These are phyloP conservation scores for Penicillium mononematosum DNA, from an alignment of 495 filamentous ascomycete genomes.

Conservation along the genomic window DNA sequence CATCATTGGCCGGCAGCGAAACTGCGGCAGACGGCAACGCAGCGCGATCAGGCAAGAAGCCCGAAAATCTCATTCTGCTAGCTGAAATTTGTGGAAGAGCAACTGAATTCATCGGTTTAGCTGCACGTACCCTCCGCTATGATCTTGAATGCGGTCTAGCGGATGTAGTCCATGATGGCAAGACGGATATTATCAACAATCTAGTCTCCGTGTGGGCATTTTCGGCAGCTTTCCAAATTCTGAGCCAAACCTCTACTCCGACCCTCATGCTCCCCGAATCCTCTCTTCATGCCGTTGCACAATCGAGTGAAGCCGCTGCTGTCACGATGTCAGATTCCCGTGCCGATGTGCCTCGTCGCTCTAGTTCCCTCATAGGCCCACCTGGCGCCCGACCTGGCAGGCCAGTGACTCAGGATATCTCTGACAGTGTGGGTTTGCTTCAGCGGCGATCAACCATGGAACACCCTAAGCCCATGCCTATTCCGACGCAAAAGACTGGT, in stretches of 20 bases:
- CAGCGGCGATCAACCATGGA: conserved; percentile 32
- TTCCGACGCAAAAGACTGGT: conserved; percentile 54
- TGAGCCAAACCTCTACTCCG: conserved; percentile 72
- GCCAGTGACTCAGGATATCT: conserved; percentile 36
- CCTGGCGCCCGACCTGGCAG: conserved; percentile 24
- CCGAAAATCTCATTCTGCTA: conserved; percentile 72
- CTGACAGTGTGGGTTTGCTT: conserved; percentile 21
- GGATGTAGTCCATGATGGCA: conserved; percentile 35
- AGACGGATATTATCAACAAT: conserved; percentile 67
- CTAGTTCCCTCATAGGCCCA: conserved; percentile 41
- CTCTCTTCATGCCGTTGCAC: conserved; percentile 39
- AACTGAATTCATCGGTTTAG: conserved; percentile 75
- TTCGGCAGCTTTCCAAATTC: conserved; percentile 71
- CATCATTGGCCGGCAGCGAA: conserved; percentile 30
- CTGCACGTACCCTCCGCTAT: conserved; percentile 71
- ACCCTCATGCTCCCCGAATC: conserved; percentile 64
- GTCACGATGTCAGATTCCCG: conserved; percentile 40
- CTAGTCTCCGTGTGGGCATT: conserved; percentile 84
- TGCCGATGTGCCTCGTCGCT: conserved; percentile 42
- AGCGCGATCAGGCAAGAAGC: conserved; percentile 44
- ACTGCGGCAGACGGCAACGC: conserved; percentile 14
- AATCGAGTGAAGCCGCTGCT: conserved; percentile 28
- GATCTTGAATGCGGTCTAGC: conserved; percentile 56
- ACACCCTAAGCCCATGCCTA: conserved; percentile 28
- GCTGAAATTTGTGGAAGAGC: conserved; percentile 78